A percentile compares a stretch with the other conserved stretches of the same genome.
These are phyloP conservation scores for Suillus cothurnatus DNA, from an alignment of 768 basidiomycete genomes.

Conservation along the genomic window DNA sequence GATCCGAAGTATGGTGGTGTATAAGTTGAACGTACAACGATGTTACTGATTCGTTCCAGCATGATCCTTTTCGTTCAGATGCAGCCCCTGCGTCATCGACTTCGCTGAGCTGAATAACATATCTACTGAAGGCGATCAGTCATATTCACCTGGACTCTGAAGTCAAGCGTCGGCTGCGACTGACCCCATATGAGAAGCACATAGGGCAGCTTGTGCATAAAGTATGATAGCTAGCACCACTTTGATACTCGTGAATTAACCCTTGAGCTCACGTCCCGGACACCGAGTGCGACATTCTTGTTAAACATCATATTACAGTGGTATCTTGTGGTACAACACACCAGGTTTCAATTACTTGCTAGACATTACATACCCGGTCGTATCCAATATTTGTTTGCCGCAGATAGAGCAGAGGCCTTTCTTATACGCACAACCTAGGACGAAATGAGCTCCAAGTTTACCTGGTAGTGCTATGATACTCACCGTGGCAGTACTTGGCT, in stretches of 20 bases:
- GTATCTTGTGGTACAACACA: slow-evolving; percentile 20
- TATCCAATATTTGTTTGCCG: slow-evolving; percentile 85
- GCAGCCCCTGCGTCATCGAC: neutral
- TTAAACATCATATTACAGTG: slow-evolving; percentile 20
- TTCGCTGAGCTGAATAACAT: neutral
- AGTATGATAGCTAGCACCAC: slow-evolving; percentile 27
- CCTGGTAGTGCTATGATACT: slow-evolving; percentile 25
- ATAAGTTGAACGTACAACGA: neutral
- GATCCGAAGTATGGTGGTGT: neutral
- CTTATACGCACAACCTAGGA: slow-evolving; percentile 82
- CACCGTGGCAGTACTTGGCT: slow-evolving; percentile 89
- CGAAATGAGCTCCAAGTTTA: slow-evolving; percentile 10
- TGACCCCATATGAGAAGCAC: slow-evolving; percentile 33
- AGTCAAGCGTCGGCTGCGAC: slow-evolving; percentile 1
- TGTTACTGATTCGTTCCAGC: neutral
- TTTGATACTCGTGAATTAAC: neutral
- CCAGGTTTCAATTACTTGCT: slow-evolving; percentile 53
- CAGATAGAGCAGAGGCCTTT: slow-evolving; percentile 87
- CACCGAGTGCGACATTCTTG: slow-evolving; percentile 10
- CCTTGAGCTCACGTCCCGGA: slow-evolving; percentile 14
- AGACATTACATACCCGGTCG: slow-evolving; percentile 82
- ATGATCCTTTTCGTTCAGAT: neutral
- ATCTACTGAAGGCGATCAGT: neutral
- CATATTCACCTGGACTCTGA: neutral
- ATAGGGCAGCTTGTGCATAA: slow-evolving; percentile 33